Evolutionary conservation across 257 asterid genomes (phyloP), one percentile per base, ranked within the genome.

Genomic region (Nicotiana benthamiana): DNA sequence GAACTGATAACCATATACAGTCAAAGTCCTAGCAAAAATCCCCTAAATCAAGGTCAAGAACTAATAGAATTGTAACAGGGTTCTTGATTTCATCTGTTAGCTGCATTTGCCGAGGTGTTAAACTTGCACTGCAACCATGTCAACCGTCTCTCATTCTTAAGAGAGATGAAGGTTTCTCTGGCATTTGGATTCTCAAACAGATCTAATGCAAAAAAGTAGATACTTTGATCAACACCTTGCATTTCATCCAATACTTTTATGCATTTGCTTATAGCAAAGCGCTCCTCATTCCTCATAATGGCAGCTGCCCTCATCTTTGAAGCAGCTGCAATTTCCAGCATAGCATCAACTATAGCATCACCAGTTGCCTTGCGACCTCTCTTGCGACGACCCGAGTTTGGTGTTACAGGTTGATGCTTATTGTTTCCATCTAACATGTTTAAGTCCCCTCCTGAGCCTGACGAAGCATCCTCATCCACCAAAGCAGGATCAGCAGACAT

Each of bases 261-360:
- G 89, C 98, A 93, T 80, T 91, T 94, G 92, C 97, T 91, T 80
- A 92, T 92, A 27, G 96, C 86, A 80, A 90, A 91, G 48, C 93
- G 95, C 83, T 91, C 97, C 85, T 94, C 97, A 54, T 88, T 91
- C 84, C 90, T 88, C 92, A 86, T 87, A 76, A 88, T 87, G 72
- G 97, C 97, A 84, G 97, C 92, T 82, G 97, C 92, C 89, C 98
- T 90, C 96, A 89, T 89, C 85, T 94, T 94, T 13, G 98, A 94
- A 79, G 98, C 98, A 12, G 97, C 93, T 32, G 98, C 97, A 79
- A 93, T 93, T 85, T 93, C 97, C 83, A 94, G 88, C 98, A 94
- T 94, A 70, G 98, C 97, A 89, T 94, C 97, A 51, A 94, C 96
- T 72, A 94, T 93, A 22, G 97, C 97, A 84, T 93, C 98, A 7